These are phyloP conservation scores for Ustilago nuda DNA, from an alignment of 1,284 basidiomycete genomes.

Conservation along the genomic window DNA sequence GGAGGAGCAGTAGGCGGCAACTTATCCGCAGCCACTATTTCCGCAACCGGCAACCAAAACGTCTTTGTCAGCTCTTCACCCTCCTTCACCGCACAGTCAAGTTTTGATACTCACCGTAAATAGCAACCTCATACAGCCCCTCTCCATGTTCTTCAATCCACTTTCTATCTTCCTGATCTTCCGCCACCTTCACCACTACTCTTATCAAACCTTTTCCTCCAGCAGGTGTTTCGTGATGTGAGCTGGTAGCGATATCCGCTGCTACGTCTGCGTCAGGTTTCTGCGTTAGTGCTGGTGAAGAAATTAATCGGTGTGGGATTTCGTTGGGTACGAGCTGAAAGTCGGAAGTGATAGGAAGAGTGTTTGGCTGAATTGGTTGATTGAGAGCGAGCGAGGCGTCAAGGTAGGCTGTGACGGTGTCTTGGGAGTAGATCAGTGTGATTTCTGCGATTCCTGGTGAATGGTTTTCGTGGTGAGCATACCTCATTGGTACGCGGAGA, in stretches of 20 bases:
- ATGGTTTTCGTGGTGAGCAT: constrained; percentile 43
- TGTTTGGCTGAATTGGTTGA: constrained; percentile 32
- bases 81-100: not conserved
- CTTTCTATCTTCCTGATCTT: constrained; percentile 41
- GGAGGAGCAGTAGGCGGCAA: constrained; percentile 36
- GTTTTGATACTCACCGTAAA: constrained; percentile 21
- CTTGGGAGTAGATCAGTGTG: constrained; percentile 44
- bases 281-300: constrained; percentile 4
- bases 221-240: constrained; percentile 16
- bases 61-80: not conserved
- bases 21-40: constrained; percentile 42
- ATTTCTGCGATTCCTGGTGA: constrained; percentile 47
- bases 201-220: constrained; percentile 11
- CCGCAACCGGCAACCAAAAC: not conserved
- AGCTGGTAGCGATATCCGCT: constrained; percentile 6
- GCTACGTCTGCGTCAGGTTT: constrained; percentile 22
- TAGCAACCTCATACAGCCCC: constrained; percentile 51
- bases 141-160: constrained; percentile 52
- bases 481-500: constrained; percentile 29
- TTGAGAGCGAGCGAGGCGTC: constrained; percentile 30
- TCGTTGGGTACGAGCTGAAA: constrained; percentile 32
- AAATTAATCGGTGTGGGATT: constrained; percentile 29
- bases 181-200: constrained; percentile 42
- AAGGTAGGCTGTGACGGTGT: constrained; percentile 30
- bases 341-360: constrained; percentile 28